phyloP scores from a whole-genome alignment of 768 basidiomycete genomes.

The Suillus discolor region DNA sequence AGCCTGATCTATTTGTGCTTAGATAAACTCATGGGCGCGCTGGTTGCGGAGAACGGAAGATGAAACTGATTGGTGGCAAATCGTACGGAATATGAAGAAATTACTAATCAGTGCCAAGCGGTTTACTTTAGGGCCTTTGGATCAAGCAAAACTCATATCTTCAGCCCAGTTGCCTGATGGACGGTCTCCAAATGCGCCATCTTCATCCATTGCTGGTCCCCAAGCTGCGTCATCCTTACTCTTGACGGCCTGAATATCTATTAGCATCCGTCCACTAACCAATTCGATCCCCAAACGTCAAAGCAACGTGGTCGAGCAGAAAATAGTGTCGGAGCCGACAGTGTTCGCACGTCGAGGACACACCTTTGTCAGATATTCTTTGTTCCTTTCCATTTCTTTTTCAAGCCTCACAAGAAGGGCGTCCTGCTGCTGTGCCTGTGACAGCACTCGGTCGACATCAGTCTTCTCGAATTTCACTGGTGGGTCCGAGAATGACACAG shows the following conservation, averaged over 20 bases:
- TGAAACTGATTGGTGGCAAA: neutral
- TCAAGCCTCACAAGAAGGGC: constrained; percentile 25
- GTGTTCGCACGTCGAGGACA: constrained; percentile 12
- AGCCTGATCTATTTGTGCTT: neutral
- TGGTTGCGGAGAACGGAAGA: neutral
- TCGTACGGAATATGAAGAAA: neutral
- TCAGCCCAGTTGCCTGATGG: constrained; percentile 27
- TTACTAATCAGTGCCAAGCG: neutral
- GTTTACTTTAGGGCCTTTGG: neutral
- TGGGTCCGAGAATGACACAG: constrained; percentile 74
- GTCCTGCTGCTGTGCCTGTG: constrained; percentile 52
- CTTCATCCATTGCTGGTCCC: constrained; percentile 30
- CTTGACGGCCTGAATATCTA: constrained; percentile 29
- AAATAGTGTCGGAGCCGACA: neutral
- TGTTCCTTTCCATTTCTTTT: constrained; percentile 53
- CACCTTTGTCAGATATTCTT: constrained; percentile 76
- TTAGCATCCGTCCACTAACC: neutral
- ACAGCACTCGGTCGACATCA: constrained; percentile 63
- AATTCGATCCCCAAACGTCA: neutral
- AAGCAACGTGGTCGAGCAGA: neutral
- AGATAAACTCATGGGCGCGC: neutral
- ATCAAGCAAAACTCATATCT: constrained; percentile 24
- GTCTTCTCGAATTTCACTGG: constrained; percentile 57
- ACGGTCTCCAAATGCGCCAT: constrained; percentile 19
- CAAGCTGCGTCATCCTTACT: constrained; percentile 30